Base-by-base conservation (phyloP, 306 rosid species). In the Cucurbita ficifolia region DNA sequence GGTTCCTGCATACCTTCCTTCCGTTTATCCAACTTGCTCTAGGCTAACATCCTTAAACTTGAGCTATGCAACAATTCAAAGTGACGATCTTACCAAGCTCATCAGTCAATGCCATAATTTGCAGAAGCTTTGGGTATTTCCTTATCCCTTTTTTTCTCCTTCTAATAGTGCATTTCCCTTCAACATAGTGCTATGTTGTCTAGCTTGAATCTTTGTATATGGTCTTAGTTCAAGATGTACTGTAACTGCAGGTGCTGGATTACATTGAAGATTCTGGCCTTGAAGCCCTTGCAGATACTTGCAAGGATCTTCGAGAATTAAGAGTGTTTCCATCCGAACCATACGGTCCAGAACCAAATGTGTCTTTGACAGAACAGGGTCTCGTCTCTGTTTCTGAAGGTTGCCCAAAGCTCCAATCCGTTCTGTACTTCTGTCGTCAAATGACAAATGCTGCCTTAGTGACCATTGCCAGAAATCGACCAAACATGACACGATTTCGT, bases 301-400 rank as follows among this genome's bases (percentile, higher is more conserved):
- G 99, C 76, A 94, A 89, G 88, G 99, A 89, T 79, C 78, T 94
- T 57, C 82, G 88, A 78, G 97, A 94, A 76, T 79, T 94, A 67
- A 86, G 99, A 83, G 99, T 94, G 67, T 94, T 94, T 78, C 99
- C 97, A 0, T 94, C 99, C 1, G 92, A 94, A 48, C 96, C 96
- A 0, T 94, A 33, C 79, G 96, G 82, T 65, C 63, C 36, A 45
- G 97, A 87, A 69, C 83, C 96, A 60, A 91, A 91, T 72, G 96
- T 91, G 58, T 78, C 88, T 0, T 76, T 94, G 83, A 91, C 99
- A 0, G 99, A 94, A 82, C 88, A 75, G 77, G 99, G 99, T 46
- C 97, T 94, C 61, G 82, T 94, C 79, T 84, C 88, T 35, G 89
- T 94, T 54, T 94, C 99, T 11, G 95, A 83, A 86, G 97, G 99